Evolutionary conservation across 1,139 yeast genomes (phyloP).

Genomic region (Debaryomyces sp.): DNA sequence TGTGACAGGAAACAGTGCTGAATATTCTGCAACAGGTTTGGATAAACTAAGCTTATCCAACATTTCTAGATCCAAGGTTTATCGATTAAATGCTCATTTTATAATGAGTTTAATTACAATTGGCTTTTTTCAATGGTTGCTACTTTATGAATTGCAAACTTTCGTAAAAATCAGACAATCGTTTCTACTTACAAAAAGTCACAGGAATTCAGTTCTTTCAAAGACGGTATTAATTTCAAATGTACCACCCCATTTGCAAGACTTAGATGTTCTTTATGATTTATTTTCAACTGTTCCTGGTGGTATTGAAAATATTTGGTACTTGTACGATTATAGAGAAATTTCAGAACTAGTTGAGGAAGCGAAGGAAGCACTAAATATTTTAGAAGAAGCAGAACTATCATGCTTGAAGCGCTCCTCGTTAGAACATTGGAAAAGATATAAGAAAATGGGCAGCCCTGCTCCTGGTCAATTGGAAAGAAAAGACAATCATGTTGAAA

Average conservation of each 20-base stretch:
- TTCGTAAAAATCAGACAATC: constrained; percentile 48
- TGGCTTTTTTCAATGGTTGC: constrained; percentile 53
- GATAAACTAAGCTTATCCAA: constrained; percentile 66
- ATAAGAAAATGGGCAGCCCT: not conserved
- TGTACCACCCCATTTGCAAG: constrained; percentile 42
- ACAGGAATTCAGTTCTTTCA: constrained; percentile 28
- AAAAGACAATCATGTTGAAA: not conserved
- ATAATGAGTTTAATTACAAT: constrained; percentile 54
- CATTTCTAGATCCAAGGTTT: constrained; percentile 50
- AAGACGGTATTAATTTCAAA: constrained; percentile 52
- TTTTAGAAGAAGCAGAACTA: constrained; percentile 42
- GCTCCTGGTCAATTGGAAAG: not conserved
- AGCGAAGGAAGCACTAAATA: constrained; percentile 34
- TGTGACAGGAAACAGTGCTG: constrained; percentile 40
- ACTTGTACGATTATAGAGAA: constrained; percentile 46
- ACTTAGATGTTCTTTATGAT: constrained; percentile 24
- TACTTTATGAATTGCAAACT: constrained; percentile 52
- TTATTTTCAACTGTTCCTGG: constrained; percentile 43
- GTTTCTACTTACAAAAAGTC: constrained; percentile 31
- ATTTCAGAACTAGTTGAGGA: constrained; percentile 31
- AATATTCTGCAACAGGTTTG: constrained; percentile 46
- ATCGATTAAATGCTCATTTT: constrained; percentile 55
- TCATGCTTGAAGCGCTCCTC: constrained; percentile 18
- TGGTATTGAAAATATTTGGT: constrained; percentile 53
- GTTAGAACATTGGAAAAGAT: not conserved